Evolutionary conservation across 2,329 filamentous ascomycete species (phyloP).

Genomic region (Amauroascus niger): DNA sequence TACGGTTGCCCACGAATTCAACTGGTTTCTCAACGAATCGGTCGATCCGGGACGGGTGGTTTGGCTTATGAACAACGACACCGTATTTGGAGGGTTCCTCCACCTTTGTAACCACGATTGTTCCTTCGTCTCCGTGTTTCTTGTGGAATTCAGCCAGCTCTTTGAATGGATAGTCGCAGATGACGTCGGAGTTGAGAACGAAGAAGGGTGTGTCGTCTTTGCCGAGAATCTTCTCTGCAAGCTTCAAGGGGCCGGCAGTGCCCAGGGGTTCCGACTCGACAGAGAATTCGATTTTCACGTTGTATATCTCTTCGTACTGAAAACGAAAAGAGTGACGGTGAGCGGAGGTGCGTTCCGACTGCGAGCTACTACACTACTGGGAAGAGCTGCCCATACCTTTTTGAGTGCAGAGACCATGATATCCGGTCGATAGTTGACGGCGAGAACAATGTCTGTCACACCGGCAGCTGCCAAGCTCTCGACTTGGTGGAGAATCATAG

Average conservation of each 20-base stretch:
- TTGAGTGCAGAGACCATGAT: conserved; percentile 90
- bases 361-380: background rate
- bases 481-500: conserved; percentile 98
- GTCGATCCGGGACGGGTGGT: conserved; percentile 83
- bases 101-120: conserved; percentile 96
- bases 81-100: conserved; percentile 98
- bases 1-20: conserved; percentile 96
- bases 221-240: conserved; percentile 80
- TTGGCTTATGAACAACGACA: conserved; percentile 94
- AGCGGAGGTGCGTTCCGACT: background rate
- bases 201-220: conserved; percentile 96
- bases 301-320: conserved; percentile 82
- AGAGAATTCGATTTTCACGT: conserved; percentile 93
- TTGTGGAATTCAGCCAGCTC: conserved; percentile 88
- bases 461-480: conserved; percentile 86
- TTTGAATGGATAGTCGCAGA: conserved; percentile 94
- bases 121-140: conserved; percentile 85
- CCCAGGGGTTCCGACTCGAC: conserved; percentile 92
- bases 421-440: conserved; percentile 97
- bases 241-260: conserved; percentile 88
- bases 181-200: conserved; percentile 95
- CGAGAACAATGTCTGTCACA: conserved; percentile 94
- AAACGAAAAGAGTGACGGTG: background rate
- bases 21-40: conserved; percentile 99
- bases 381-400: conserved; percentile 49